Conservation (phyloP, 2,329 filamentous ascomycete species). For the Reticulascus tulasneorum region DNA sequence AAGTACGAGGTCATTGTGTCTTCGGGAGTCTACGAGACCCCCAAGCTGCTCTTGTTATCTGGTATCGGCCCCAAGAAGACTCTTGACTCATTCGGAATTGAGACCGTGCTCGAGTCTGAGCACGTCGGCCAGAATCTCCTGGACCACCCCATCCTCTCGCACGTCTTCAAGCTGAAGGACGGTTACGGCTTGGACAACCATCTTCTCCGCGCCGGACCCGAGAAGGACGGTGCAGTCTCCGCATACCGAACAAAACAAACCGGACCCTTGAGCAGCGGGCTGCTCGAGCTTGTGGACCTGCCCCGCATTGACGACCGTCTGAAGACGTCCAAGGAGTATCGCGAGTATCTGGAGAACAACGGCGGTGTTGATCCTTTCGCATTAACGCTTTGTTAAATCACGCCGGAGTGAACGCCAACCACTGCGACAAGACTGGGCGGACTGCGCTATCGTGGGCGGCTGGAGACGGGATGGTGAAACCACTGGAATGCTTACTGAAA, state of each 20-base stretch:
- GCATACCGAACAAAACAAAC: conserved; percentile 33
- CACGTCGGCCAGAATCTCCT: conserved; percentile 63
- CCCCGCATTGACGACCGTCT: conserved; percentile 54
- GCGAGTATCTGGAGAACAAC: conserved; percentile 33
- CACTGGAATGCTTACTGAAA: conserved; percentile 20
- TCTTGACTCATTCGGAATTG: conserved; percentile 50
- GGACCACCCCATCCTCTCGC: conserved; percentile 54
- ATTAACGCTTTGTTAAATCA: conserved; percentile 20
- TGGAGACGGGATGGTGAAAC: conserved; percentile 20
- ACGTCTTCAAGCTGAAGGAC: conserved; percentile 42
- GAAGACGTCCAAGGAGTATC: conserved; percentile 43
- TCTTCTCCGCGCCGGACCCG: conserved; percentile 32
- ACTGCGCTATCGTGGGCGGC: conserved; percentile 30
- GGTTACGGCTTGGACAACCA: conserved; percentile 34
- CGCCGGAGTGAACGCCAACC: conserved; percentile 22
- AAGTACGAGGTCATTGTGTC: conserved; percentile 45
- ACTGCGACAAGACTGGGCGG: conserved; percentile 25
- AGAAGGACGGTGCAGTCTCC: conserved; percentile 27
- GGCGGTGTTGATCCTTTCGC: conserved; percentile 49
- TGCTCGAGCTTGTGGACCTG: conserved; percentile 50
- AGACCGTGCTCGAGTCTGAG: conserved; percentile 49
- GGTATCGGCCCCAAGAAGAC: conserved; percentile 57
- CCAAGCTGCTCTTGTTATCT: conserved; percentile 61
- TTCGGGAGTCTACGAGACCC: conserved; percentile 57
- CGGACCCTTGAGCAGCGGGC: conserved; percentile 35